Evolutionary conservation across 75 land plant genomes (phyloP).

Genomic region (Sequoiadendron giganteum): DNA sequence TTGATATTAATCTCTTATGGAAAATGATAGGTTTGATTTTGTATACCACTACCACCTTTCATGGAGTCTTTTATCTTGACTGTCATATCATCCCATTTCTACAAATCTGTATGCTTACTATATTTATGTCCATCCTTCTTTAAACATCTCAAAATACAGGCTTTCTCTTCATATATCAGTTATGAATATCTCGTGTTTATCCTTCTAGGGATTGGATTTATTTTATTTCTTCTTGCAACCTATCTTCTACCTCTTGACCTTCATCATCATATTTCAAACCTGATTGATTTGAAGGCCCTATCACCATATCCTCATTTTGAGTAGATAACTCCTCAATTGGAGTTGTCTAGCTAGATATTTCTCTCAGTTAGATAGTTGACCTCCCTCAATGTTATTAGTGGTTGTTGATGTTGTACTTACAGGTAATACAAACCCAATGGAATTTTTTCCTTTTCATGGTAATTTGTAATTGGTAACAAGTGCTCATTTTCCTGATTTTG

Average conservation of each 20-base stretch:
- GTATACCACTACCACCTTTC: too few species aligned
- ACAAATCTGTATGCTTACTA: too few species aligned
- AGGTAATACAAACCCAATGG: conserved; percentile 15
- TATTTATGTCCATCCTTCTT: too few species aligned
- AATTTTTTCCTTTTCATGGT: conserved; percentile 10
- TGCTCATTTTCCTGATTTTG: not conserved
- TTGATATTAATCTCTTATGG: too few species aligned
- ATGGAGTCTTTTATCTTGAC: too few species aligned
- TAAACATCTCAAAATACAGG: too few species aligned
- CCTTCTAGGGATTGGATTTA: too few species aligned
- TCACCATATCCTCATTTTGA: conserved; percentile 13
- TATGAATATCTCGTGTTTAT: too few species aligned
- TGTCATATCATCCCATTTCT: too few species aligned
- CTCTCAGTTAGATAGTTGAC: conserved; percentile 15
- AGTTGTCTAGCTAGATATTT: conserved; percentile 20
- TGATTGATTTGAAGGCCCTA: conserved; percentile 13
- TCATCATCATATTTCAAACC: conserved; percentile 16
- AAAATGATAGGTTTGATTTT: too few species aligned
- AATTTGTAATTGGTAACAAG: not conserved
- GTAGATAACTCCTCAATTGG: not conserved
- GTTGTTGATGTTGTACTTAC: conserved; percentile 2
- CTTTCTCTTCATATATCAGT: too few species aligned
- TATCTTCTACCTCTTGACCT: conserved; percentile 64
- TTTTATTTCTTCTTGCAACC: conserved; percentile 51
- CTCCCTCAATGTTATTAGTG: conserved; percentile 19